A percentile compares a stretch with the other conserved stretches of the same genome.
These are phyloP conservation scores for Pseudozyma tsukubaensis DNA, from an alignment of 1,284 basidiomycete species.

Conservation along the genomic window DNA sequence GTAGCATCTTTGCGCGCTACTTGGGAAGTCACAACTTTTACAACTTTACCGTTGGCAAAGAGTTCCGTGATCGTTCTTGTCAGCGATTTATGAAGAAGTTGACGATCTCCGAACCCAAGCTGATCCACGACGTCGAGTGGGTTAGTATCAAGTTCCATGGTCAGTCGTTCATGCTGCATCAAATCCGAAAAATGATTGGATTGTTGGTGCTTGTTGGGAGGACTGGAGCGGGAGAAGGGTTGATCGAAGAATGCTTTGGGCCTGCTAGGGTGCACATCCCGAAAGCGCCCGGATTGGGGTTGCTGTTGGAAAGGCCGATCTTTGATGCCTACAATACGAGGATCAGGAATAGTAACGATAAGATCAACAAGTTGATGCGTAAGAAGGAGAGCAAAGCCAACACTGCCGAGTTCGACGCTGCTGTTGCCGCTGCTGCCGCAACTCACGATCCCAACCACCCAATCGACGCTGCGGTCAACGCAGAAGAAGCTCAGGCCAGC, in stretches of 20 bases:
- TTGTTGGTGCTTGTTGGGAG: conserved; percentile 76
- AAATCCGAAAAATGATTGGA: conserved; percentile 96
- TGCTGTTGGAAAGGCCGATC: conserved; percentile 92
- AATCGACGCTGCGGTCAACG: not conserved
- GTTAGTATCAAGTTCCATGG: conserved; percentile 92
- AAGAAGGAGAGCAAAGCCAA: conserved; percentile 24
- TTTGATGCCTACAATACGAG: conserved; percentile 82
- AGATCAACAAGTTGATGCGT: conserved; percentile 69
- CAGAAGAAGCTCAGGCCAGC: not conserved
- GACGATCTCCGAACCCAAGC: conserved; percentile 69
- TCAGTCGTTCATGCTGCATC: conserved; percentile 99
- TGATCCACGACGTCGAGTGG: conserved; percentile 94
- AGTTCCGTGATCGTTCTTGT: conserved; percentile 83
- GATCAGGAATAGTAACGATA: conserved; percentile 68
- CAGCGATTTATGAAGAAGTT: conserved; percentile 74
- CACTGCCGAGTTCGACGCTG: not conserved
- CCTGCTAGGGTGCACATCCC: conserved; percentile 86
- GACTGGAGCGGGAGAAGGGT: conserved; percentile 51
- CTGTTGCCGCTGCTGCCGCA: not conserved
- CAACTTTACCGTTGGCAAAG: conserved; percentile 92
- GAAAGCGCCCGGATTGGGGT: conserved; percentile 93
- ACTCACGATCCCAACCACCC: not conserved
- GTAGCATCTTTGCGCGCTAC: conserved; percentile 52
- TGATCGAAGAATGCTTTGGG: conserved; percentile 71
- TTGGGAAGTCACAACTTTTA: conserved; percentile 80